These are phyloP conservation scores for Hanseniaspora guilliermondii DNA, from an alignment of 805 yeast genomes.

Conservation along the genomic window DNA sequence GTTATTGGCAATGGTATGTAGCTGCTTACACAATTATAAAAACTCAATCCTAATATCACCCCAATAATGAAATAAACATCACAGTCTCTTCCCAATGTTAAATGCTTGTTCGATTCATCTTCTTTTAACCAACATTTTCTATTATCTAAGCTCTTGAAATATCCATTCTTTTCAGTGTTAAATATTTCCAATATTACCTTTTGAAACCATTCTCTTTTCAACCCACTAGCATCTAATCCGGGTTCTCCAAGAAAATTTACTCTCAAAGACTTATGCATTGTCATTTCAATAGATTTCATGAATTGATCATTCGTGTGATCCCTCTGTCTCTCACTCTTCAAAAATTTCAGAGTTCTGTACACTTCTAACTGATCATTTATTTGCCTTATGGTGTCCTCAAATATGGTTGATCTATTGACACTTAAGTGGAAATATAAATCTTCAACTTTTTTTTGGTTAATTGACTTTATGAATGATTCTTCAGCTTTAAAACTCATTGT, in stretches of 20 bases:
- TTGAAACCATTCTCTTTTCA: conserved; percentile 86
- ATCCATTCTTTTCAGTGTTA: conserved; percentile 46
- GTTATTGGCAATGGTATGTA: conserved; percentile 69
- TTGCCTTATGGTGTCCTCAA: conserved; percentile 47
- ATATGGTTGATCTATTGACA: conserved; percentile 54
- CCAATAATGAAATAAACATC: conserved; percentile 71
- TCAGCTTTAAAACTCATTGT: conserved; percentile 82
- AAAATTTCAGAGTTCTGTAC: conserved; percentile 33
- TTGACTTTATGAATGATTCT: conserved; percentile 69
- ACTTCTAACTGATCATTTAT: neutral
- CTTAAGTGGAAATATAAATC: conserved; percentile 58
- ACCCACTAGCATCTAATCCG: conserved; percentile 92
- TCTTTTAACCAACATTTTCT: conserved; percentile 70
- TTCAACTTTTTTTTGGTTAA: conserved; percentile 47
- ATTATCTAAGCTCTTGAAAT: conserved; percentile 55
- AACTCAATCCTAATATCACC: conserved; percentile 75
- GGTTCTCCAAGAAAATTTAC: conserved; percentile 80
- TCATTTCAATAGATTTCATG: conserved; percentile 21
- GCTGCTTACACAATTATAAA: conserved; percentile 76
- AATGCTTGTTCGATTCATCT: conserved; percentile 17
- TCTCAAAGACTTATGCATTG: conserved; percentile 59
- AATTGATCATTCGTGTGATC: neutral
- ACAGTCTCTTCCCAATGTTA: conserved; percentile 20
- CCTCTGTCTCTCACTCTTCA: conserved; percentile 29
- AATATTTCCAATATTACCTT: conserved; percentile 60